Evolutionary conservation across 495 filamentous ascomycete genomes (phyloP).

Genomic region (Daldinia loculata): DNA sequence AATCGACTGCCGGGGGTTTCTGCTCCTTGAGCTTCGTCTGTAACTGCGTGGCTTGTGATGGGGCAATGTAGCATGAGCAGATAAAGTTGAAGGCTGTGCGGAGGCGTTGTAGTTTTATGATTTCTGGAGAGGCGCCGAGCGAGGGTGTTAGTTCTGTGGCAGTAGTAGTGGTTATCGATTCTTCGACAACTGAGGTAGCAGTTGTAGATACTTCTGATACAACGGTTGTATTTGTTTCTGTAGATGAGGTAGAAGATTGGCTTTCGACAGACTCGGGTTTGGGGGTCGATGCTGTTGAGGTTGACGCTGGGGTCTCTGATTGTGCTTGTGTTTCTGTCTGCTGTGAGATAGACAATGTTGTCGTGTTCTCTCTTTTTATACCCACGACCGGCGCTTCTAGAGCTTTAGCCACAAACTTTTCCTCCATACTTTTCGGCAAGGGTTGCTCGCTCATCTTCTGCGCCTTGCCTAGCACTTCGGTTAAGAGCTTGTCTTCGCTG

Average conservation of each 20-base stretch:
- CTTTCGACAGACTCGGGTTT: slow-evolving; percentile 48
- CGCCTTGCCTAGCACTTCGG: slow-evolving; percentile 75
- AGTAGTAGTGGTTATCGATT: slow-evolving; percentile 19
- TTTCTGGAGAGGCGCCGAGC: slow-evolving; percentile 58
- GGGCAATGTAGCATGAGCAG: slow-evolving; percentile 72
- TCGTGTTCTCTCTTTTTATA: slow-evolving; percentile 60
- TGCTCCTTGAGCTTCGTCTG: slow-evolving; percentile 54
- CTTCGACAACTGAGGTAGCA: slow-evolving; percentile 51
- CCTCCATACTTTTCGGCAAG: slow-evolving; percentile 83
- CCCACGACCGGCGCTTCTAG: slow-evolving; percentile 77
- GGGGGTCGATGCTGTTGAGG: slow-evolving; percentile 45
- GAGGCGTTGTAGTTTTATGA: slow-evolving; percentile 72
- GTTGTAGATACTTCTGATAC: slow-evolving; percentile 55
- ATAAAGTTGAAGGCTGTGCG: slow-evolving; percentile 81
- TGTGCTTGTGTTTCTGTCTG: slow-evolving; percentile 42
- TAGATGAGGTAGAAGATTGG: slow-evolving; percentile 48
- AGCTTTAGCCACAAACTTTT: slow-evolving; percentile 78
- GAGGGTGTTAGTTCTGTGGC: slow-evolving; percentile 52
- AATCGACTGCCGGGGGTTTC: slow-evolving; percentile 60
- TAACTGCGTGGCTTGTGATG: slow-evolving; percentile 58
- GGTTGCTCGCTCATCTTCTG: slow-evolving; percentile 68
- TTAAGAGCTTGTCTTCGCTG: slow-evolving; percentile 72
- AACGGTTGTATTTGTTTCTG: slow-evolving; percentile 49
- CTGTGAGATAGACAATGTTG: slow-evolving; percentile 33
- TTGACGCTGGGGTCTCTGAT: slow-evolving; percentile 42